Percentiles rank a stretch among this genome's conserved stretches.
Conservation (phyloP, 2,329 filamentous ascomycete species). For the Xylaria sp. region DNA sequence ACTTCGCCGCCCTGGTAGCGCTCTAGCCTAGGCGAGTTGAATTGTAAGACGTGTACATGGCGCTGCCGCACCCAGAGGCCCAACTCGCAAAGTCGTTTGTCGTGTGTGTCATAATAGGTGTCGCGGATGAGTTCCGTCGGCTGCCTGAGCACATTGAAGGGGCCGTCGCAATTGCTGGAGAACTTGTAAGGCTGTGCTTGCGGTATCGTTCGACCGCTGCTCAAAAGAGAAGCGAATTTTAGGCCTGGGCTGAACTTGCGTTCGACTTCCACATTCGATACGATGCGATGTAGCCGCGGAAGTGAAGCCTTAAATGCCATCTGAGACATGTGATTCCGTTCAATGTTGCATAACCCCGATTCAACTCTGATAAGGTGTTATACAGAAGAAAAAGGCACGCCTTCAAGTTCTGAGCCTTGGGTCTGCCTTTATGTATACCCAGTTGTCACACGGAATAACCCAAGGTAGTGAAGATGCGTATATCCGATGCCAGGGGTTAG, state of each 20-base stretch:
- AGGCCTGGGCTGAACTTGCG: slow-evolving; percentile 38
- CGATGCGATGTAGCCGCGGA: slow-evolving; percentile 29
- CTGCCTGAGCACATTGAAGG: slow-evolving; percentile 20
- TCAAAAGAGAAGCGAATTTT: slow-evolving; percentile 28
- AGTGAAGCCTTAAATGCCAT: slow-evolving; percentile 18
- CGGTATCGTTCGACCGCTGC: neutral
- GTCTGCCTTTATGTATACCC: neutral
- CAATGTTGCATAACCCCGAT: neutral
- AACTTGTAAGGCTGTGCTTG: neutral
- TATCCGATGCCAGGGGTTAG: no score
- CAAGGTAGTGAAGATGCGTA: no score
- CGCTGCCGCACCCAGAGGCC: slow-evolving; percentile 38
- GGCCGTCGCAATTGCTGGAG: neutral
- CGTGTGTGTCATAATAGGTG: slow-evolving; percentile 38
- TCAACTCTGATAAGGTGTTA: neutral
- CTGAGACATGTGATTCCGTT: neutral
- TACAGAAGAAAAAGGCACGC: neutral
- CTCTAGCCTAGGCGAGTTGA: neutral
- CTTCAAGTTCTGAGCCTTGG: neutral
- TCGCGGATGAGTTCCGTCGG: slow-evolving; percentile 33
- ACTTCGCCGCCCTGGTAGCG: neutral
- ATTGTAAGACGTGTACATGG: neutral
- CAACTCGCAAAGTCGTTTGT: slow-evolving; percentile 28
- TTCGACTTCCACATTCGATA: slow-evolving; percentile 39
- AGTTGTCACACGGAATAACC: no score